These are phyloP conservation scores for Bipolaris sorokiniana DNA, from an alignment of 2,329 filamentous ascomycete species.

Conservation along the genomic window DNA sequence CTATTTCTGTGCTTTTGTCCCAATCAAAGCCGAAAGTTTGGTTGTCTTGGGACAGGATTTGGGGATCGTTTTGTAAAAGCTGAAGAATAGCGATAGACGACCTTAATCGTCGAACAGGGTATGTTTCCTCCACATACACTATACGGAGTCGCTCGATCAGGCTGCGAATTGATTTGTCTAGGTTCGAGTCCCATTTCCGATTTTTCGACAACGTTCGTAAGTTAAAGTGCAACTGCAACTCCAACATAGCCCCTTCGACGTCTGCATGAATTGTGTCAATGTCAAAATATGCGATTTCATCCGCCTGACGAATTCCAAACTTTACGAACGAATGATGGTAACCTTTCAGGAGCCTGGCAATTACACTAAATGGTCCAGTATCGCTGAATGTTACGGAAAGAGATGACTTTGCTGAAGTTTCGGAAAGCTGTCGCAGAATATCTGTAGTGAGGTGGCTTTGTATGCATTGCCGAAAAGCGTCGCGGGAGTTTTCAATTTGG, in stretches of 20 bases:
- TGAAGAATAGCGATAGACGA: conserved; percentile 36
- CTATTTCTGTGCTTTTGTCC: not conserved
- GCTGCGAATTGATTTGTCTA: conserved; percentile 32
- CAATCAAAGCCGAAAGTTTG: conserved; percentile 1
- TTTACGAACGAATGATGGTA: conserved; percentile 61
- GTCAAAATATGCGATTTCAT: conserved; percentile 56
- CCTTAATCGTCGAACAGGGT: conserved; percentile 44
- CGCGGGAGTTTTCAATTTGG: conserved; percentile 63
- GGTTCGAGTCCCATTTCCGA: conserved; percentile 36
- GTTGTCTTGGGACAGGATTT: conserved; percentile 54
- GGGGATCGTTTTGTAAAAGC: conserved; percentile 63
- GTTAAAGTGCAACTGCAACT: conserved; percentile 51
- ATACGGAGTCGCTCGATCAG: conserved; percentile 33
- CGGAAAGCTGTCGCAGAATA: conserved; percentile 61
- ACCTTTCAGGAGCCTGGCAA: conserved; percentile 66
- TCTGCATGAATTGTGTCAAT: conserved; percentile 32
- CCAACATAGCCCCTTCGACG: conserved; percentile 49
- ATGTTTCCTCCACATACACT: conserved; percentile 35
- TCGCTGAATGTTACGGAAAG: conserved; percentile 61
- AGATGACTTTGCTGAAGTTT: conserved; percentile 57
- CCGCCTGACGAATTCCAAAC: conserved; percentile 54
- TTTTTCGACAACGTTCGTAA: conserved; percentile 38
- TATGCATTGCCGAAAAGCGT: conserved; percentile 66
- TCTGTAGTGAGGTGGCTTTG: conserved; percentile 66
- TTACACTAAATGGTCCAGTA: conserved; percentile 56